A percentile compares a stretch with the other conserved stretches of the same genome.
phyloP scores from a whole-genome alignment of 2,329 filamentous ascomycete species.

The Colletotrichum cordylinicola region DNA sequence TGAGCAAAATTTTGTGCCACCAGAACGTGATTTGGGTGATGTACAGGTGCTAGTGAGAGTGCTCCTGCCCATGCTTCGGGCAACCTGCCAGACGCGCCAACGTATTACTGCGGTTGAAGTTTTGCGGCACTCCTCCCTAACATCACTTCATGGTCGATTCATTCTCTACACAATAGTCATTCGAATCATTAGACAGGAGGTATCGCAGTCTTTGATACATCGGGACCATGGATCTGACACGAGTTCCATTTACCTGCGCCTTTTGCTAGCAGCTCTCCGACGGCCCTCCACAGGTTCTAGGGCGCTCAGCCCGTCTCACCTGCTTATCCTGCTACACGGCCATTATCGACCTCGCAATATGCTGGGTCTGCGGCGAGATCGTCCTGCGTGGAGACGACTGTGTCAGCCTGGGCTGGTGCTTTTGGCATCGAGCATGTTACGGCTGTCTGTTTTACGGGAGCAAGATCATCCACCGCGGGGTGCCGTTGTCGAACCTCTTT shows the following conservation, averaged over 20 bases:
- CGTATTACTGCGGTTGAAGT: neutral
- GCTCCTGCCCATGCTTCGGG: neutral
- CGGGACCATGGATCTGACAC: neutral
- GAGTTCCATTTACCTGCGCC: slow-evolving; percentile 55
- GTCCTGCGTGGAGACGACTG: slow-evolving; percentile 59
- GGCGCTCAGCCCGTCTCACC: slow-evolving; percentile 52
- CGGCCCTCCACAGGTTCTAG: slow-evolving; percentile 45
- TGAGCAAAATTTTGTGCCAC: neutral
- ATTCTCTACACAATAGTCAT: neutral
- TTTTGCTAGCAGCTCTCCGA: slow-evolving; percentile 56
- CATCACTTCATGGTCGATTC: neutral
- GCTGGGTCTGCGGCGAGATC: slow-evolving; percentile 62
- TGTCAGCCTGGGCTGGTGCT: slow-evolving; percentile 65
- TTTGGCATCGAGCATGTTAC: slow-evolving; percentile 64
- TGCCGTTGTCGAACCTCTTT: slow-evolving; percentile 40
- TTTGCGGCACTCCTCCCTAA: neutral
- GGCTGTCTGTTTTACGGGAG: slow-evolving; percentile 60
- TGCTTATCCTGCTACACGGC: slow-evolving; percentile 53
- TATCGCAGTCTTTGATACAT: neutral
- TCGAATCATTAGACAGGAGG: neutral
- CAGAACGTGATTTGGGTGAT: neutral
- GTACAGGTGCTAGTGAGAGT: neutral
- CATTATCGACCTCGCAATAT: slow-evolving; percentile 59
- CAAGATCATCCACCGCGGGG: slow-evolving; percentile 39
- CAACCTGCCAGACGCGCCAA: neutral